Evolutionary conservation across 2,329 filamentous ascomycete species (phyloP).

Genomic region (Escovopsis sp.): DNA sequence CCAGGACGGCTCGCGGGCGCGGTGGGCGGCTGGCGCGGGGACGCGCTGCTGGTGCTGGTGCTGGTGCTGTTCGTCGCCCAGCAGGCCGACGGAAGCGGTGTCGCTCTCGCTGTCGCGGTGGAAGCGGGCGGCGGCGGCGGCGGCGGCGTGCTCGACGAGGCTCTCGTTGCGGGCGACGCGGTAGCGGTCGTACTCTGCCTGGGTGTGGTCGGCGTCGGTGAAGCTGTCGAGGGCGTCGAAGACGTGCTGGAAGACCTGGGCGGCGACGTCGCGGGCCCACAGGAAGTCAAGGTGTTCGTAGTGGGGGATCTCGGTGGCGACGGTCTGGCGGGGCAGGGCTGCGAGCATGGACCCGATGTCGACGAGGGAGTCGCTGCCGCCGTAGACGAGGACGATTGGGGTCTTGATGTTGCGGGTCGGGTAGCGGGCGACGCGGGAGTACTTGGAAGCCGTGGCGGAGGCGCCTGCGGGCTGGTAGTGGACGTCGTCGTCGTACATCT

Average conservation of each 20-base stretch:
- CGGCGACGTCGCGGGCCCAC: conserved; percentile 77
- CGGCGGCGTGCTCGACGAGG: no score
- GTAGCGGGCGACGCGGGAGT: conserved; percentile 93
- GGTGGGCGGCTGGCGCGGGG: conserved; percentile 10
- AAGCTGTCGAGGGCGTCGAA: conserved; percentile 75
- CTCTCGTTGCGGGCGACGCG: conserved; percentile 35
- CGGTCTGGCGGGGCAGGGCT: conserved; percentile 71
- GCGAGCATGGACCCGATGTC: conserved; percentile 87
- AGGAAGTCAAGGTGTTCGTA: conserved; percentile 97
- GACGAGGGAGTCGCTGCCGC: conserved; percentile 83
- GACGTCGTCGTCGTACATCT: conserved; percentile 96
- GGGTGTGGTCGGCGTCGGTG: conserved; percentile 39
- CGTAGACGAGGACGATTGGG: conserved; percentile 84
- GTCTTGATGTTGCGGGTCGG: conserved; percentile 96
- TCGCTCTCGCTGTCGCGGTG: conserved; percentile 23
- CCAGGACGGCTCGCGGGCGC: conserved; percentile 13
- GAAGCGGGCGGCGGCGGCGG: conserved; percentile 9
- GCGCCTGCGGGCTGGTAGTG: conserved; percentile 63
- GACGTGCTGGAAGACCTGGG: conserved; percentile 78
- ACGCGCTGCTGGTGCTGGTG: conserved; percentile 5
- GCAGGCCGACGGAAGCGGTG: no score
- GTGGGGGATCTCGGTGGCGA: conserved; percentile 74
- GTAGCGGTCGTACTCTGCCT: conserved; percentile 47
- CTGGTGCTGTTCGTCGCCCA: no score
- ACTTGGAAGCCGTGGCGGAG: conserved; percentile 52